Evolutionary conservation across 176 grass and related monocot genomes (phyloP), one percentile per base, ranked within the genome.

Genomic region (Dendrocalamus sinicus): DNA sequence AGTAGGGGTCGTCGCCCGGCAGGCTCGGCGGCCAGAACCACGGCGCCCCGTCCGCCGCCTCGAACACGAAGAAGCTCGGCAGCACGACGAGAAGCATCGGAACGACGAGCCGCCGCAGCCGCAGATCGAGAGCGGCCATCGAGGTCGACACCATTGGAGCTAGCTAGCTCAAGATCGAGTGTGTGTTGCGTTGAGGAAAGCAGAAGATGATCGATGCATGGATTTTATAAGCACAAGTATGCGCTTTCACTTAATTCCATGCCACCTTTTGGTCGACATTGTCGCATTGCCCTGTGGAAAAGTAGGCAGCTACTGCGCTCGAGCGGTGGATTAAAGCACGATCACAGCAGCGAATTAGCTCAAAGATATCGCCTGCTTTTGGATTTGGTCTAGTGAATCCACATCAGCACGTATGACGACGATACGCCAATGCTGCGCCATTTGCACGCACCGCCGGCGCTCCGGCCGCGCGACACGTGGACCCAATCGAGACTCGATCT

Each of bases 21-120:
- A 86, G 88, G 44, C 19, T 65, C 8, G 79, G 20, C 14, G 85
- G 88, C 53, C 83, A 64, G 81, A 83, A 83, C 51, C 26, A 70
- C 65, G 88, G 22, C 78, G 71, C 15, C 2, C 41, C 70, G 10
- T 12, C 55, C 4, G n/a, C 83, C 9, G 4, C 52, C 35, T 45
- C n/a, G 3, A 58, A 1, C 64, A 3, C 43, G 32, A 14, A 1
- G 55, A 26, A 3, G 8, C 44, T 47, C 4, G 13, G 4, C 7
- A 43, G 3, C 47, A 37, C 3, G 37, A 47, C 12, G 4, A 71
- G 5, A 4, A 78, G 5, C 17, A 12, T 0, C 22, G 2, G 2
- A 13, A 14, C 51, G 30, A 9, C 1, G 8, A 53, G 1, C 72
- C 9, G 43, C 44, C 60, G 45, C 57, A 6, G 43, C 44, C 60